phyloP scores from a whole-genome alignment of 1,284 basidiomycete species.

The Peniophora sp. region DNA sequence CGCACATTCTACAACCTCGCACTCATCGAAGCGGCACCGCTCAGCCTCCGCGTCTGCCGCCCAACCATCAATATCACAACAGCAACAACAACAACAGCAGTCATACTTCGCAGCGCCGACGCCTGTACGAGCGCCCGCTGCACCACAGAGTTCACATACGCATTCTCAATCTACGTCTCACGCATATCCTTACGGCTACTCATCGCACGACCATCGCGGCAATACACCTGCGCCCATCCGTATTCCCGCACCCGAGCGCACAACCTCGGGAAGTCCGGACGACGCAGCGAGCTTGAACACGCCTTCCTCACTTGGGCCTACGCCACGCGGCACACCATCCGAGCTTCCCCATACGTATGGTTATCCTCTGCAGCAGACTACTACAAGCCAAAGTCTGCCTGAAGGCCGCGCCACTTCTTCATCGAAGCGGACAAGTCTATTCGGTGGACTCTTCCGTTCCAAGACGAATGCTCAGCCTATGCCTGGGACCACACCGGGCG shows the following conservation, averaged over 20 bases:
- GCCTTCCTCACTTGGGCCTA: conserved; percentile 12
- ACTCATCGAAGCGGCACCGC: too few species aligned
- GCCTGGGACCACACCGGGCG: conserved; percentile 16
- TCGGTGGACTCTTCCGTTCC: conserved; percentile 27
- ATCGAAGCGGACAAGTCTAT: conserved; percentile 23
- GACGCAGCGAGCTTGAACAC: conserved; percentile 11
- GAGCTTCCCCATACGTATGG: conserved; percentile 8
- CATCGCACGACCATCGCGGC: not conserved
- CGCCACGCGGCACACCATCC: conserved; percentile 8
- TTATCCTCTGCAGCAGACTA: conserved; percentile 7
- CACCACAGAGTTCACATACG: too few species aligned
- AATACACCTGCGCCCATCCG: not conserved
- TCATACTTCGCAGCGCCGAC: too few species aligned
- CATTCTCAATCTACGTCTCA: not conserved
- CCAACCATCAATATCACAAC: too few species aligned
- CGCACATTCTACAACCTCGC: too few species aligned
- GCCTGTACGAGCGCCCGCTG: too few species aligned
- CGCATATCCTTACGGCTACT: too few species aligned
- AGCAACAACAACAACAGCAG: too few species aligned
- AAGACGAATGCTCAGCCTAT: conserved; percentile 24
- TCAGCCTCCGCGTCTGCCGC: too few species aligned
- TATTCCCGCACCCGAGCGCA: not conserved
- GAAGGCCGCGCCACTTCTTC: conserved; percentile 12
- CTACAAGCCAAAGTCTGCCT: conserved; percentile 20
- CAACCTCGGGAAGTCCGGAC: conserved; percentile 4